Evolutionary conservation across 208 protist genomes (phyloP), one percentile per base, ranked within the genome.

Genomic region (Crithidia expoeki): DNA sequence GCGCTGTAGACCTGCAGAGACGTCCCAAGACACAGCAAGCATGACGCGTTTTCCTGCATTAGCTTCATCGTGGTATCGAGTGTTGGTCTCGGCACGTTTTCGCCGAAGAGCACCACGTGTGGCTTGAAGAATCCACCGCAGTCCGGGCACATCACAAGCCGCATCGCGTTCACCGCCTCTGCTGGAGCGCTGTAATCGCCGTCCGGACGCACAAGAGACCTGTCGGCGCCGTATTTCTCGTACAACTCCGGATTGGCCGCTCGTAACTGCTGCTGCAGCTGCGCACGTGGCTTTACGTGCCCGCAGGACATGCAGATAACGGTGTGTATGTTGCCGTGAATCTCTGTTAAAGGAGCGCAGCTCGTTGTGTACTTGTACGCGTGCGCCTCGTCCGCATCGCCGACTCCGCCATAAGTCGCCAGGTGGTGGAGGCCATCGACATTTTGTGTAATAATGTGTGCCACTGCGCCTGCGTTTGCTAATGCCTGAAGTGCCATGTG

Each of bases 361-460:
- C 85, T 89, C 1, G 53, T 72, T n/a, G 74, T 81, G 79, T 89
- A 90, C 72, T 81, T 81, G 38, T 65, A 55, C 34, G 72, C 72
- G 16, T 71, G 74, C 23, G 40, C 67, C 36, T 76, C 75, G 6
- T 51, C 56, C 21, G 34, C 49, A 27, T 82, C 81, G 4, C 81
- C 79, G 5, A 71, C 47, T 2, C 85, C 85, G 33, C 85, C 88
- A 56, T 90, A 75, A 1, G 69, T 70, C 11, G 85, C 85, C 30
- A 90, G 85, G 69, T 92, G 87, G 69, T 95, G 90, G n/a, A 95
- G 79, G 1, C 90, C 85, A 53, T 95, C 90, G 1, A 95, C 88
- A 51, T 95, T 95, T 42, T 95, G 90, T 0, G 90, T 94, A 17
- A 95, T 34, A 5, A 95, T 67, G 51, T 84, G 72, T 4, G 74